Evolutionary conservation across 257 asterid species (phyloP).

Genomic region (Solanum sitiens): DNA sequence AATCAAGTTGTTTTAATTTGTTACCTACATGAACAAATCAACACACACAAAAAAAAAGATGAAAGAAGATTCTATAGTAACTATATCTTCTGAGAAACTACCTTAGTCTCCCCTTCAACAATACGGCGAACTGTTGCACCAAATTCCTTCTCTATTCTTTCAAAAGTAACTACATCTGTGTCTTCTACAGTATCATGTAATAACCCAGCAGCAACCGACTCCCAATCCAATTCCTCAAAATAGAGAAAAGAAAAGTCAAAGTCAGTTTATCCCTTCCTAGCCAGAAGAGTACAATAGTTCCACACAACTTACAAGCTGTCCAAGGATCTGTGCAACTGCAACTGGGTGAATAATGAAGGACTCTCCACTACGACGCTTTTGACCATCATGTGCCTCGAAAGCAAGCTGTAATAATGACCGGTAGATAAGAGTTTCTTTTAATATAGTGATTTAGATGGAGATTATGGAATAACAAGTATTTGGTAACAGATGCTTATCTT

Average conservation of each 20-base stretch:
- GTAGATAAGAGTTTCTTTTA: neutral
- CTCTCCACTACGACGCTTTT: constrained; percentile 94
- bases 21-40: neutral
- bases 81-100: constrained; percentile 1
- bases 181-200: constrained; percentile 96
- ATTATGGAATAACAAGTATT: neutral
- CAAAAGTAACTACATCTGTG: constrained; percentile 72
- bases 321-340: constrained; percentile 93
- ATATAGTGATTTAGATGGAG: neutral
- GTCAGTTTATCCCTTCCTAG: neutral
- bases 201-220: constrained; percentile 90
- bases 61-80: neutral
- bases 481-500: neutral
- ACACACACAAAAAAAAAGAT: neutral
- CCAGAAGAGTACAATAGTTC: neutral
- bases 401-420: constrained; percentile 35
- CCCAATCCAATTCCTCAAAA: constrained; percentile 87
- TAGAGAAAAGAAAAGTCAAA: neutral
- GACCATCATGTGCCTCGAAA: constrained; percentile 94
- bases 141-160: constrained; percentile 68
- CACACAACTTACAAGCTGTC: constrained; percentile 64
- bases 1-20: neutral
- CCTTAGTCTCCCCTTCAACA: constrained; percentile 98
- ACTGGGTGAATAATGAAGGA: constrained; percentile 90
- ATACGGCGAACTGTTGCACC: constrained; percentile 73